These are phyloP conservation scores for Annulohypoxylon nitens DNA, from an alignment of 495 filamentous ascomycete genomes.

Conservation along the genomic window DNA sequence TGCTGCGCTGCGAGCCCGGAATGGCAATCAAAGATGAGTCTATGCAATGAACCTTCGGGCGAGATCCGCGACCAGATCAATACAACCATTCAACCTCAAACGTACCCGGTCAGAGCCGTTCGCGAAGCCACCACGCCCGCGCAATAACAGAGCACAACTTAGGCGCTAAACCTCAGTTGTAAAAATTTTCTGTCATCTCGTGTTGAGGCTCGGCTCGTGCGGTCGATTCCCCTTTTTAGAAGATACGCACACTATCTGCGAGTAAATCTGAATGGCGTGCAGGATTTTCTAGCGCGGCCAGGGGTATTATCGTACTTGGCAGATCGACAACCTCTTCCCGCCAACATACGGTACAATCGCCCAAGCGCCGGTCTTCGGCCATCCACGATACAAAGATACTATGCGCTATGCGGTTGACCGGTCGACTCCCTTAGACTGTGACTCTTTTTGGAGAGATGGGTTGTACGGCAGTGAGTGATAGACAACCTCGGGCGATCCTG, in stretches of 20 bases:
- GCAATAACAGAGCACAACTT: conserved; percentile 1
- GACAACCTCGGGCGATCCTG: conserved; percentile 32
- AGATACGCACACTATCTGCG: conserved; percentile 46
- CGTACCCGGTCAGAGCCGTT: conserved; percentile 38
- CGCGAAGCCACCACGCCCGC: not conserved
- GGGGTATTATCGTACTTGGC: conserved; percentile 35
- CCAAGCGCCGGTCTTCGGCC: conserved; percentile 30
- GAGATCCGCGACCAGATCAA: conserved; percentile 45
- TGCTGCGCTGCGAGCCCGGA: conserved; percentile 37
- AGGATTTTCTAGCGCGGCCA: conserved; percentile 34
- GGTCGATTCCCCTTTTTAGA: conserved; percentile 35
- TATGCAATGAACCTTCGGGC: conserved; percentile 38
- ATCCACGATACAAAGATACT: not conserved
- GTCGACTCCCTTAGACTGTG: conserved; percentile 8
- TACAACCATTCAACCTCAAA: conserved; percentile 33
- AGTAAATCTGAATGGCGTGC: conserved; percentile 40
- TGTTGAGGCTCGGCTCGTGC: conserved; percentile 31
- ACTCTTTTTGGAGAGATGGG: conserved; percentile 21
- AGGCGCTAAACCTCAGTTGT: conserved; percentile 24
- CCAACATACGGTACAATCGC: conserved; percentile 13
- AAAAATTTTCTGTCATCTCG: conserved; percentile 27
- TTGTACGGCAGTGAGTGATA: conserved; percentile 26
- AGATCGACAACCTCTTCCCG: conserved; percentile 33
- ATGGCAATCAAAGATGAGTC: conserved; percentile 36
- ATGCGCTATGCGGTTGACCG: conserved; percentile 8